A percentile compares a stretch with the other conserved stretches of the same genome.
Conservation (phyloP, 2,329 filamentous ascomycete species). For the Chalaropsis ovoidea region DNA sequence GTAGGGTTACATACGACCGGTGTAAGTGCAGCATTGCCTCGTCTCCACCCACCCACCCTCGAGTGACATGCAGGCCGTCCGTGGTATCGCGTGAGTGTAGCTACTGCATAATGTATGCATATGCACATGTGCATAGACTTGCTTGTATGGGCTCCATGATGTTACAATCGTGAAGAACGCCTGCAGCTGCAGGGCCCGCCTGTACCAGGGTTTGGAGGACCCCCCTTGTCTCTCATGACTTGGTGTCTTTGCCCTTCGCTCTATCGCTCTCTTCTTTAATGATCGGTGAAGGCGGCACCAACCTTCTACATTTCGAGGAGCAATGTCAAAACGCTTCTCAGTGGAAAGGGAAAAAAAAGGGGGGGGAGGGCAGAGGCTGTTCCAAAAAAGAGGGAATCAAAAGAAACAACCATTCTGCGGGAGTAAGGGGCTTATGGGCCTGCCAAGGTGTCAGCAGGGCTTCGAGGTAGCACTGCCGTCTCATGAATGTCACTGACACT, state of each 20-base stretch:
- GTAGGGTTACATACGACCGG: no score
- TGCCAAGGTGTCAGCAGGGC: slow-evolving; percentile 8
- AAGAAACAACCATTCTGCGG: slow-evolving; percentile 5
- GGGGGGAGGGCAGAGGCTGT: neutral
- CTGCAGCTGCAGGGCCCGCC: neutral
- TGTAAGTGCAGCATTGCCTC: no score
- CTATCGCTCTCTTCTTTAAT: neutral
- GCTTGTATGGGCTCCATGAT: neutral
- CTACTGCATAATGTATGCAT: neutral
- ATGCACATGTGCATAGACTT: neutral
- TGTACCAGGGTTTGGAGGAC: neutral
- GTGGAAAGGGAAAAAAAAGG: neutral
- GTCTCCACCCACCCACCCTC: no score
- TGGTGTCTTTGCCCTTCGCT: neutral
- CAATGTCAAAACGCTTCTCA: neutral
- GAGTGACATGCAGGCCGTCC: no score
- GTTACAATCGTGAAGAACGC: neutral
- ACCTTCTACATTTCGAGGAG: neutral
- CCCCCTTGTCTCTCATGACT: neutral
- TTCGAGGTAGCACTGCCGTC: neutral
- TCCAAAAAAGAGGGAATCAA: neutral
- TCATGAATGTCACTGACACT: neutral
- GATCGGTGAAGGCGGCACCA: neutral
- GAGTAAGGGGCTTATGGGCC: slow-evolving; percentile 1
- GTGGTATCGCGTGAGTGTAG: no score